Evolutionary conservation across 305 asterid genomes (phyloP).

Genomic region (Rubia tinctorum): DNA sequence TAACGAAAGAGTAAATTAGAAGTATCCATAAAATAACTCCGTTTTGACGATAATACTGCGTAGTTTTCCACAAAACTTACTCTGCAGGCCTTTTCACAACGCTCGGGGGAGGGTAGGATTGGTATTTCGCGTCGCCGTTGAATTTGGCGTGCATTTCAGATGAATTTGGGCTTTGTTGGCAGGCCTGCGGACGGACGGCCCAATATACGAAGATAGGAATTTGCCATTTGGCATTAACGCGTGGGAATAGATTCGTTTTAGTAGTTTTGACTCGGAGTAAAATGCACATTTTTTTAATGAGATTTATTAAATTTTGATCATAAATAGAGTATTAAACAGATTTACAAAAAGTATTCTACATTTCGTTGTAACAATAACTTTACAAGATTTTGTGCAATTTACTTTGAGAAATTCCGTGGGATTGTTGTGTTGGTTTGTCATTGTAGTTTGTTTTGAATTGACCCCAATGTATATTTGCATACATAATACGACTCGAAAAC

Average conservation of each 20-base stretch:
- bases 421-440: background rate
- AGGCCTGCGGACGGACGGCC: constrained; percentile 19
- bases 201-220: background rate
- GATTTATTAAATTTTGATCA: too few relatives aligned
- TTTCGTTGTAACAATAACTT: too few relatives aligned
- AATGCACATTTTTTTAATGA: too few relatives aligned
- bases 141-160: constrained; percentile 19
- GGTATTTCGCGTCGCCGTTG: constrained; percentile 16
- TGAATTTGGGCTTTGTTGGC: constrained; percentile 14
- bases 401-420: background rate
- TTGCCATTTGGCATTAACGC: constrained; percentile 13
- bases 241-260: background rate
- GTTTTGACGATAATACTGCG: background rate
- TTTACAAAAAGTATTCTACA: too few relatives aligned
- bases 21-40: background rate
- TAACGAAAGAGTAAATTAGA: constrained; percentile 28
- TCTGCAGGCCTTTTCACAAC: constrained; percentile 25
- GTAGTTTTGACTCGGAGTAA: background rate
- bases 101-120: constrained; percentile 17
- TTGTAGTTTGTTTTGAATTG: background rate
- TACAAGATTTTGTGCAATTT: too few relatives aligned
- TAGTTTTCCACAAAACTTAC: background rate
- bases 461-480: background rate
- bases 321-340: too few relatives aligned
- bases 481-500: background rate